phyloP scores from a whole-genome alignment of 371 early-diverging fungal genomes.

The Blakeslea trispora region DNA sequence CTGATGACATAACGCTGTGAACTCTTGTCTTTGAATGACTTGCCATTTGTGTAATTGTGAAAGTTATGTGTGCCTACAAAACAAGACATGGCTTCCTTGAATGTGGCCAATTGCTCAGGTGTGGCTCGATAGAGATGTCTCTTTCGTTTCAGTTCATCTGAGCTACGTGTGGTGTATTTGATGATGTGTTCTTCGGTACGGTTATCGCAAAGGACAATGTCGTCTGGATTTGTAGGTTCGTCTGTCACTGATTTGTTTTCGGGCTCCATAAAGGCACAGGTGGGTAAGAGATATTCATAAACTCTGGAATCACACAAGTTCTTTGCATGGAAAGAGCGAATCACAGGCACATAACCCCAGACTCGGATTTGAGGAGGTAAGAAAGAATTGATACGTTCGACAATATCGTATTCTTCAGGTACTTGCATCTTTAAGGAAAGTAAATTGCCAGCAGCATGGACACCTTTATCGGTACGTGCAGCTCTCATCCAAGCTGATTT shows the following conservation, averaged over 20 bases:
- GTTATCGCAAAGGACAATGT: constrained; percentile 19
- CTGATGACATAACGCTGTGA: constrained; percentile 81
- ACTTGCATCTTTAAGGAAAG: constrained; percentile 90
- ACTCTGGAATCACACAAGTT: constrained; percentile 89
- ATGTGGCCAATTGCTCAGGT: constrained; percentile 57
- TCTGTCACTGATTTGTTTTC: constrained; percentile 20
- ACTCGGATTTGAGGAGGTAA: constrained; percentile 84
- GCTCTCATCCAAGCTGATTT: constrained; percentile 82
- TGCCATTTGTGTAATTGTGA: constrained; percentile 95
- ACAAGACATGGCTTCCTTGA: constrained; percentile 66
- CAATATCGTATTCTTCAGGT: constrained; percentile 57
- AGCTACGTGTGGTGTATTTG: constrained; percentile 30
- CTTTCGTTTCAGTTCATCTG: constrained; percentile 52
- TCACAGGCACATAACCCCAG: constrained; percentile 80
- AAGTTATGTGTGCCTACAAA: constrained; percentile 95
- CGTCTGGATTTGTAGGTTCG: constrained; percentile 23
- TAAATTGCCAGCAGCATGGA: constrained; percentile 98
- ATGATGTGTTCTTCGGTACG: constrained; percentile 18
- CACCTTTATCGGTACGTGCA: constrained; percentile 99
- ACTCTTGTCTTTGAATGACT: constrained; percentile 73
- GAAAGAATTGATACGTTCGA: constrained; percentile 72
- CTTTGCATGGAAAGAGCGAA: constrained; percentile 91
- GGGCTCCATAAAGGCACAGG: constrained; percentile 76
- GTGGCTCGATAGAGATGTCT: constrained; percentile 66
- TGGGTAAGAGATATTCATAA: constrained; percentile 98